Percentiles rank a stretch among this genome's conserved stretches.
Evolutionary conservation across 2,329 filamentous ascomycete species (phyloP).

Genomic region (Sporothrix sp.): DNA sequence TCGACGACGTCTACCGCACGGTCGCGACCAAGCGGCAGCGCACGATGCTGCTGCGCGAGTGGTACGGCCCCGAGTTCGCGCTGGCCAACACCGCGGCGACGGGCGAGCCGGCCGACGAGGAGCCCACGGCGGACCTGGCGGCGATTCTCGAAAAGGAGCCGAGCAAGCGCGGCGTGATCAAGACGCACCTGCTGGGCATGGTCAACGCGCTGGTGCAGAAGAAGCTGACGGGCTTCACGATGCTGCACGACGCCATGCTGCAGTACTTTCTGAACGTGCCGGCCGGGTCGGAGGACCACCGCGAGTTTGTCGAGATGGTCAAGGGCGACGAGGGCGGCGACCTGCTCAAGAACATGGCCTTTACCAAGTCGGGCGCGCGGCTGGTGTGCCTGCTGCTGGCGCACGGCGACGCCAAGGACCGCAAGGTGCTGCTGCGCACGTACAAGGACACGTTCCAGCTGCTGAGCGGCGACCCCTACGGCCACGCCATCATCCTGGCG

Average conservation of each 20-base stretch:
- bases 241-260: constrained; percentile 96
- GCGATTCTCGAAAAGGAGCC: constrained; percentile 66
- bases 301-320: constrained; percentile 79
- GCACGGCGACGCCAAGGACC: constrained; percentile 81
- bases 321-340: constrained; percentile 89
- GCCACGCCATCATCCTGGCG: constrained; percentile 70
- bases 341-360: constrained; percentile 87
- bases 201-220: constrained; percentile 93
- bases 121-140: constrained; percentile 58
- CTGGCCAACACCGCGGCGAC: constrained; percentile 42
- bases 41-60: constrained; percentile 75
- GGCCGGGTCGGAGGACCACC: constrained; percentile 68
- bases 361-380: constrained; percentile 79
- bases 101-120: constrained; percentile 19
- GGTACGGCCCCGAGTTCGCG: constrained; percentile 91
- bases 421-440: constrained; percentile 72
- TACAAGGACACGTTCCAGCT: constrained; percentile 84
- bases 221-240: constrained; percentile 92
- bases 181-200: constrained; percentile 74
- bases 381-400: constrained; percentile 75
- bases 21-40: constrained; percentile 82
- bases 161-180: constrained; percentile 77
- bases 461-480: constrained; percentile 72
- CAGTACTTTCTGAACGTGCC: constrained; percentile 84
- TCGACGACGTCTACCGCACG: constrained; percentile 91